A percentile compares a stretch with the other conserved stretches of the same genome.
phyloP scores from a whole-genome alignment of 208 protist genomes.

The Porcisia hertigi region DNA sequence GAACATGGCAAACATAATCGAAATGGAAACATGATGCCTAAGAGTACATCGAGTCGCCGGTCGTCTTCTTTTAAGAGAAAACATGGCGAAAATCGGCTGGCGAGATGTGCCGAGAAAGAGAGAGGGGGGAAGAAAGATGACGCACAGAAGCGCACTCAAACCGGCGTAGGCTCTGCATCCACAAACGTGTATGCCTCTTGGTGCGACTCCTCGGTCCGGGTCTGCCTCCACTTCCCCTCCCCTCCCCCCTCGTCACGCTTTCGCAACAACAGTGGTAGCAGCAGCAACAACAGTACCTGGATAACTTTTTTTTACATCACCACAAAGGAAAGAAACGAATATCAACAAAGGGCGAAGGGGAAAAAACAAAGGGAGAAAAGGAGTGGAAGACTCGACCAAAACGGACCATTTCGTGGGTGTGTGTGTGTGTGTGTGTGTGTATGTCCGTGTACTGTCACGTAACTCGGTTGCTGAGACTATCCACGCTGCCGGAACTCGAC shows the following conservation, averaged over 20 bases:
- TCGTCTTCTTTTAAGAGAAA: neutral
- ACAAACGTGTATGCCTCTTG: neutral
- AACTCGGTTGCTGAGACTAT: neutral
- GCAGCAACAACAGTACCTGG: neutral
- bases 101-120: neutral
- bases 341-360: neutral
- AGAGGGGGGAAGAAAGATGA: neutral
- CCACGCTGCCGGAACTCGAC: neutral
- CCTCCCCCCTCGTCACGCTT: neutral
- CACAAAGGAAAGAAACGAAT: neutral
- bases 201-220: neutral
- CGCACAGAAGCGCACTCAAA: neutral
- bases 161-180: neutral
- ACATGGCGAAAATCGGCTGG: neutral
- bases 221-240: neutral
- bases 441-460: neutral
- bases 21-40: neutral
- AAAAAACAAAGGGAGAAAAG: neutral
- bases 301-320: constrained; percentile 5
- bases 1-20: neutral
- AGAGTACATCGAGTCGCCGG: neutral
- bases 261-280: neutral
- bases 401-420: neutral
- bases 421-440: neutral
- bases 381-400: neutral